A percentile compares a stretch with the other conserved stretches of the same genome.
phyloP scores from a whole-genome alignment of 2,329 filamentous ascomycete species.

The Periconia macrospinosa region DNA sequence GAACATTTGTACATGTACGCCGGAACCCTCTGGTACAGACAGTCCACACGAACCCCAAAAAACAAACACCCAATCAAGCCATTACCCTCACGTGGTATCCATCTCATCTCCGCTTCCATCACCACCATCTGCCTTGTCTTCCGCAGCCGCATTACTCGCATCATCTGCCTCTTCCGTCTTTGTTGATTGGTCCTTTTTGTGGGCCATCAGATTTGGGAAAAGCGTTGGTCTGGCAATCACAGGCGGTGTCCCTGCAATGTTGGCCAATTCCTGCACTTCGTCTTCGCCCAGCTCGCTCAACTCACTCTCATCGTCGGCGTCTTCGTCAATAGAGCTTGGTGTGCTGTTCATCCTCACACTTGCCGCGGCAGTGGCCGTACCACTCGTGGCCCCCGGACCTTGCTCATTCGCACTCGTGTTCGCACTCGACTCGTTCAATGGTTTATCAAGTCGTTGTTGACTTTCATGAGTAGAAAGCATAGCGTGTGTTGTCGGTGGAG shows the following conservation, averaged over 20 bases:
- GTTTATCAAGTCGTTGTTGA: not conserved
- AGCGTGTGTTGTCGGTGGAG: conserved; percentile 20
- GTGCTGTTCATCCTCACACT: conserved; percentile 50
- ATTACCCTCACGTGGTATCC: not conserved
- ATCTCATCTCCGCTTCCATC: not conserved
- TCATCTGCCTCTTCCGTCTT: not conserved
- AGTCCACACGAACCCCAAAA: not conserved
- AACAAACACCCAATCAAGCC: not conserved
- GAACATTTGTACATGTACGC: not conserved
- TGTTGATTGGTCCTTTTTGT: conserved; percentile 2
- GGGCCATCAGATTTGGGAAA: conserved; percentile 24
- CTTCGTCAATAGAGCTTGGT: conserved; percentile 58
- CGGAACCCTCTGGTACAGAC: not conserved
- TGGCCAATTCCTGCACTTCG: conserved; percentile 39
- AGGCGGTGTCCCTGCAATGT: conserved; percentile 7
- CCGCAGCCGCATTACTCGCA: not conserved
- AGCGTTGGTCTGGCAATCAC: conserved; percentile 1
- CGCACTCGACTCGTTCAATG: conserved; percentile 1
- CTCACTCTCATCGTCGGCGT: conserved; percentile 59
- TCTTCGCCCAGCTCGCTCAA: conserved; percentile 55
- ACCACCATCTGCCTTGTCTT: not conserved
- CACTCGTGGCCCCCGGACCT: conserved; percentile 33
- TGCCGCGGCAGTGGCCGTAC: conserved; percentile 47
- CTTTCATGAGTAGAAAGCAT: conserved; percentile 1
- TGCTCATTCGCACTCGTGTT: conserved; percentile 13